Conservation (phyloP, 164 flowering plant species). For the Hamamelis virginiana region DNA sequence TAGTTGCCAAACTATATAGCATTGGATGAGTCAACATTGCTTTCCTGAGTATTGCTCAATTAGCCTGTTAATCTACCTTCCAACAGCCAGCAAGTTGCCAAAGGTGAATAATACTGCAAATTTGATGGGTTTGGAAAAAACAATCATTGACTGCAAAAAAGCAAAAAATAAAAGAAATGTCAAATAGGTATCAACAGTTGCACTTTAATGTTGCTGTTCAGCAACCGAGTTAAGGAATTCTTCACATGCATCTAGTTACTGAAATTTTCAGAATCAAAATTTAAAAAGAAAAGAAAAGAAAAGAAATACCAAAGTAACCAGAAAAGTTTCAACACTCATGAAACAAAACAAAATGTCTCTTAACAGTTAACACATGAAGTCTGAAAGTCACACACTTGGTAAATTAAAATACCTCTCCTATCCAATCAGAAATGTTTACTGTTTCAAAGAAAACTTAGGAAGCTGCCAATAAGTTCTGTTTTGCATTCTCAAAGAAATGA, state of each 20-base stretch:
- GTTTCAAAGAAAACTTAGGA: too few species aligned
- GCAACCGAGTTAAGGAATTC: not conserved
- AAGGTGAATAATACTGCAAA: conserved; percentile 81
- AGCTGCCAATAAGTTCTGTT: not conserved
- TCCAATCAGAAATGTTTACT: not conserved
- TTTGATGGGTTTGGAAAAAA: conserved; percentile 79
- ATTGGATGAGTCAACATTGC: not conserved
- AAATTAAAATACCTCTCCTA: not conserved
- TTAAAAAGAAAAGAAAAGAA: too few species aligned
- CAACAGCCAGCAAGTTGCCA: conserved; percentile 87
- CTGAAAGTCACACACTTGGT: not conserved
- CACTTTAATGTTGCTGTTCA: not conserved
- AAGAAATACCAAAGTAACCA: not conserved
- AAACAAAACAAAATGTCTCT: too few species aligned
- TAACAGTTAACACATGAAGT: too few species aligned
- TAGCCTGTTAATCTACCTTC: conserved; percentile 48
- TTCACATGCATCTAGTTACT: not conserved
- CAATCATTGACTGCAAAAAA: conserved; percentile 73
- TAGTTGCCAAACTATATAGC: not conserved
- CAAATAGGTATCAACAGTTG: not conserved
- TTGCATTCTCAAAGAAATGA: not conserved
- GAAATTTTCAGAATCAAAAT: not conserved
- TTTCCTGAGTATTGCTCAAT: not conserved
- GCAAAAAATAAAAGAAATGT: not conserved
- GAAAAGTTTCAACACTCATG: not conserved